Evolutionary conservation across 2,329 filamentous ascomycete species (phyloP).

Genomic region (Keithomyces neogunnii): DNA sequence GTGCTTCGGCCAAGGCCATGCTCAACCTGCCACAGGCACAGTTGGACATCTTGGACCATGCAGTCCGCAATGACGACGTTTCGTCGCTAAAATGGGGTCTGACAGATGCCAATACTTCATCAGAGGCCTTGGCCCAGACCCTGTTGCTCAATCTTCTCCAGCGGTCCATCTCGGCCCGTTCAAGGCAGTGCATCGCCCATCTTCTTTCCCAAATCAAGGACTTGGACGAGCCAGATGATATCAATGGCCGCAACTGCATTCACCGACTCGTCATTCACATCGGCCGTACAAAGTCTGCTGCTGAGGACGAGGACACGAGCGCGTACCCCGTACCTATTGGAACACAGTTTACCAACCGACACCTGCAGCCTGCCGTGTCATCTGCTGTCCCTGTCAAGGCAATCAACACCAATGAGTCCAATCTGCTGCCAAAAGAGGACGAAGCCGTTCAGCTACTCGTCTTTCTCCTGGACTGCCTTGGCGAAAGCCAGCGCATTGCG

Average conservation of each 20-base stretch:
- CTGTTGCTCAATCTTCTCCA: constrained; percentile 76
- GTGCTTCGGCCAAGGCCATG: constrained; percentile 66
- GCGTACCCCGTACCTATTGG: constrained; percentile 40
- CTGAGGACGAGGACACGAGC: constrained; percentile 44
- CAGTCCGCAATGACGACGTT: constrained; percentile 61
- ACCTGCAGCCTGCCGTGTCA: constrained; percentile 70
- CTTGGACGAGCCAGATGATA: constrained; percentile 80
- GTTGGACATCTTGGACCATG: constrained; percentile 64
- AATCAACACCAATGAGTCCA: constrained; percentile 58
- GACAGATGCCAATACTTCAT: constrained; percentile 41
- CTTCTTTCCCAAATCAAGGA: constrained; percentile 61
- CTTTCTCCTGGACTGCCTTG: constrained; percentile 59
- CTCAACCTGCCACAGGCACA: constrained; percentile 61
- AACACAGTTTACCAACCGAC: constrained; percentile 55
- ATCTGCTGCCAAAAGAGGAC: constrained; percentile 60
- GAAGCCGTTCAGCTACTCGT: constrained; percentile 62
- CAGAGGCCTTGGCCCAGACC: constrained; percentile 41
- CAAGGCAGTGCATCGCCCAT: constrained; percentile 60
- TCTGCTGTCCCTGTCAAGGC: constrained; percentile 52
- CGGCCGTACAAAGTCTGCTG: constrained; percentile 57
- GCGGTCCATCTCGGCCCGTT: constrained; percentile 62
- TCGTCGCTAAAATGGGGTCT: constrained; percentile 47
- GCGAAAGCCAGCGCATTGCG: constrained; percentile 56
- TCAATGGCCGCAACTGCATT: constrained; percentile 88
- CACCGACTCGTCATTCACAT: constrained; percentile 90